phyloP scores from a whole-genome alignment of 768 basidiomycete genomes.

The Tylopilus cervinicoccineus region DNA sequence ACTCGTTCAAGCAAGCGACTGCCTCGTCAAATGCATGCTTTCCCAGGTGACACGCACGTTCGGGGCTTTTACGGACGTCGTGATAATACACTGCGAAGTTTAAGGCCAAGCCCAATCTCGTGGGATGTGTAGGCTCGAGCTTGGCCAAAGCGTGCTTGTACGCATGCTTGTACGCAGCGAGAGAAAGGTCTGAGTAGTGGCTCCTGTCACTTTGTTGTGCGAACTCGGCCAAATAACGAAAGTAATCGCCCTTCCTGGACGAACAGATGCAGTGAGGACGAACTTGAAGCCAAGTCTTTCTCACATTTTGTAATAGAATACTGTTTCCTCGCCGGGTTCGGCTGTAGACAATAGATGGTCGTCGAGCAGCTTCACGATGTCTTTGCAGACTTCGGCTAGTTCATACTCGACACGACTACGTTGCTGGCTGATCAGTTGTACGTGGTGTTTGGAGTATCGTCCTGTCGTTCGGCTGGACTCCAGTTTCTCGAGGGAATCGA shows the following conservation, averaged over 20 bases:
- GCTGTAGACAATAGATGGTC: slow-evolving; percentile 56
- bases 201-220: slow-evolving; percentile 67
- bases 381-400: slow-evolving; percentile 72
- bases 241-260: slow-evolving; percentile 82
- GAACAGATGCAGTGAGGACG: slow-evolving; percentile 6
- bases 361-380: slow-evolving; percentile 70
- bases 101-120: slow-evolving; percentile 80
- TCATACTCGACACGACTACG: slow-evolving; percentile 74
- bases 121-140: slow-evolving; percentile 78
- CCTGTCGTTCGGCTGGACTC: slow-evolving; percentile 32
- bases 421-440: slow-evolving; percentile 66
- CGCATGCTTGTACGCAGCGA: slow-evolving; percentile 81
- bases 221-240: slow-evolving; percentile 87
- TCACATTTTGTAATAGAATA: slow-evolving; percentile 89
- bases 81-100: slow-evolving; percentile 96
- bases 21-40: slow-evolving; percentile 94
- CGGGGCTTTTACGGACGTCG: slow-evolving; percentile 79
- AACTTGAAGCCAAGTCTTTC: slow-evolving; percentile 18
- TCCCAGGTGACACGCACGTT: slow-evolving; percentile 82
- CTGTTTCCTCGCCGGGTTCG: slow-evolving; percentile 73
- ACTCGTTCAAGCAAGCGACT: slow-evolving; percentile 55
- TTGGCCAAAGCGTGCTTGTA: slow-evolving; percentile 77
- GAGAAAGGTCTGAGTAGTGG: slow-evolving; percentile 66
- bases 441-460: slow-evolving; percentile 38
- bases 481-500: slow-evolving; percentile 73